phyloP scores from a whole-genome alignment of 768 basidiomycete genomes.

The Boletus rex-veris region DNA sequence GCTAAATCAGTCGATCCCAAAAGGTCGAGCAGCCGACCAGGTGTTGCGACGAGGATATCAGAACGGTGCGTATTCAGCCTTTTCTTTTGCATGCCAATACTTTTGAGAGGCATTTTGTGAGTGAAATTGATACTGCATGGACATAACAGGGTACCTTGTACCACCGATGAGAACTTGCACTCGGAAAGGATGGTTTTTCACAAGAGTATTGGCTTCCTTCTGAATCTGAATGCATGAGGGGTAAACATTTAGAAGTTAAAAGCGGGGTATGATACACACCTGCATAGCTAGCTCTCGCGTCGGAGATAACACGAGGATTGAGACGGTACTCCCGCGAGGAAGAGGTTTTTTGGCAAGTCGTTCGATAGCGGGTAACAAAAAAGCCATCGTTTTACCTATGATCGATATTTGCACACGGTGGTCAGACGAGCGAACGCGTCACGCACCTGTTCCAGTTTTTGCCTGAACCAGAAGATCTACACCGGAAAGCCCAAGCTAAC shows the following conservation, averaged over 20 bases:
- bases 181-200: constrained; percentile 39
- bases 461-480: constrained; percentile 49
- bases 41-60: constrained; percentile 69
- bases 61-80: constrained; percentile 29
- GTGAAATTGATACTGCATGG: background rate
- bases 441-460: constrained; percentile 59
- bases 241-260: background rate
- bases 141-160: constrained; percentile 36
- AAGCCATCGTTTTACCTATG: constrained; percentile 67
- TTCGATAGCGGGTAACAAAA: constrained; percentile 73
- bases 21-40: constrained; percentile 72
- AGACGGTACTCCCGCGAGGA: constrained; percentile 33
- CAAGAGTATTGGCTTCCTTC: constrained; percentile 53
- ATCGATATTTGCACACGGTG: background rate
- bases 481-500: constrained; percentile 39
- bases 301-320: constrained; percentile 65
- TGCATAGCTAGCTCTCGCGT: constrained; percentile 74
- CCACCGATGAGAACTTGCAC: constrained; percentile 55
- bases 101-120: constrained; percentile 8
- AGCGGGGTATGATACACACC: constrained; percentile 38
- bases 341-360: constrained; percentile 48
- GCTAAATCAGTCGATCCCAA: constrained; percentile 44
- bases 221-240: constrained; percentile 46
- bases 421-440: background rate
- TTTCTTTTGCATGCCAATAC: constrained; percentile 25